Conservation (phyloP, 805 yeast genomes). For the Metschnikowia reukaufii region DNA sequence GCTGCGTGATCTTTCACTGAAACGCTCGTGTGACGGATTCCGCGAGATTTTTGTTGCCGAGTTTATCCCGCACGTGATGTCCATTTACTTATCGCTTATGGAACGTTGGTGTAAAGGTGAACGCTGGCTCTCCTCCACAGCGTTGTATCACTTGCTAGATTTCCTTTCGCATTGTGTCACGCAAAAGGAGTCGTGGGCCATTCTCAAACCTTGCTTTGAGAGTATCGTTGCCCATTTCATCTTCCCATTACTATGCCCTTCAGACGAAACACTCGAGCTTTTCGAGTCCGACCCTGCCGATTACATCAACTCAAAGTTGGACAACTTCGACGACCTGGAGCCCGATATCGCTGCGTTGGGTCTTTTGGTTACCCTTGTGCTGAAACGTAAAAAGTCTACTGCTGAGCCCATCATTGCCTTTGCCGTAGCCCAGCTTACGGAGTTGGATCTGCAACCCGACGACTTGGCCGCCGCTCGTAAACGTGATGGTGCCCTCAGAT, state of each 20-base stretch:
- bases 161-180: conserved; percentile 57
- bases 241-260: conserved; percentile 72
- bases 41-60: conserved; percentile 51
- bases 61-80: conserved; percentile 72
- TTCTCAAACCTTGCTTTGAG: conserved; percentile 64
- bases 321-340: conserved; percentile 51
- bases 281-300: conserved; percentile 89
- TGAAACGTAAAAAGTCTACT: conserved; percentile 61
- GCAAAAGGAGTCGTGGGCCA: conserved; percentile 58
- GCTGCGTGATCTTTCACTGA: conserved; percentile 42
- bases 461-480: conserved; percentile 53
- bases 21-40: conserved; percentile 57
- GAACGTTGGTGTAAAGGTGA: conserved; percentile 68
- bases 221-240: conserved; percentile 68
- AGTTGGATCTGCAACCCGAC: conserved; percentile 32
- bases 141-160: conserved; percentile 58
- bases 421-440: conserved; percentile 48
- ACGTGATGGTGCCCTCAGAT: conserved; percentile 76
- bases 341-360: conserved; percentile 81
- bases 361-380: conserved; percentile 68
- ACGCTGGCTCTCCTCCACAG: conserved; percentile 69
- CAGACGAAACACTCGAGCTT: conserved; percentile 62
- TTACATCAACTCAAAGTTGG: conserved; percentile 70
- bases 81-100: conserved; percentile 61
- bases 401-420: conserved; percentile 62